Evolutionary conservation across 371 early-diverging fungal species (phyloP).

Genomic region (Sanchytrium tribonematis): DNA sequence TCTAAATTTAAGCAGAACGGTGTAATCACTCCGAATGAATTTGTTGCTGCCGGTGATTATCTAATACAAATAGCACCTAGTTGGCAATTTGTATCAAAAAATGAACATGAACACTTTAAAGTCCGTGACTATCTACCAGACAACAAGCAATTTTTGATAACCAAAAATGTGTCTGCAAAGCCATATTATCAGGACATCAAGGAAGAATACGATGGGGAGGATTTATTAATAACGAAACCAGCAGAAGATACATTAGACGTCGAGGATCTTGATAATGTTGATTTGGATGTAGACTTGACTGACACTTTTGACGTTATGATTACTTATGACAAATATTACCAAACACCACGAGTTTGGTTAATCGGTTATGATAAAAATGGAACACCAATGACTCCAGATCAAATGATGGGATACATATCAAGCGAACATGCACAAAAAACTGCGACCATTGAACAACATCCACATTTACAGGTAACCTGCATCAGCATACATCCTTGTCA

Average conservation of each 20-base stretch:
- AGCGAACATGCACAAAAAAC: conserved; percentile 92
- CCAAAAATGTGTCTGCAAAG: conserved; percentile 52
- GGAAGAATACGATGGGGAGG: neutral
- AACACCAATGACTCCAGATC: conserved; percentile 43
- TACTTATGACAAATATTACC: conserved; percentile 94
- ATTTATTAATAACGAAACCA: neutral
- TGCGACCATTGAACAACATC: conserved; percentile 81
- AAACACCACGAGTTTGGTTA: conserved; percentile 82
- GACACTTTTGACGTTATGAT: conserved; percentile 80
- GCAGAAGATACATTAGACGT: neutral
- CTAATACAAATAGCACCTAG: conserved; percentile 89
- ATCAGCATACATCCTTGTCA: conserved; percentile 90
- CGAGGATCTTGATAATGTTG: conserved; percentile 8
- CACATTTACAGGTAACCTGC: conserved; percentile 47
- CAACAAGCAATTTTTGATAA: conserved; percentile 79
- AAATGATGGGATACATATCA: conserved; percentile 82
- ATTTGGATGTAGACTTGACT: conserved; percentile 12
- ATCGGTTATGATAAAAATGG: conserved; percentile 82
- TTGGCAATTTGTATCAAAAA: conserved; percentile 82
- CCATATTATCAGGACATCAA: conserved; percentile 14
- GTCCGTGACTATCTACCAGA: conserved; percentile 58
- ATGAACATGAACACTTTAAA: conserved; percentile 27
- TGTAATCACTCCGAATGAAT: conserved; percentile 84
- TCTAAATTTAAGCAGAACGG: conserved; percentile 74
- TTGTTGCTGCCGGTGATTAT: conserved; percentile 84